phyloP scores from a whole-genome alignment of 2,329 filamentous ascomycete genomes.

The Fusarium sp. region DNA sequence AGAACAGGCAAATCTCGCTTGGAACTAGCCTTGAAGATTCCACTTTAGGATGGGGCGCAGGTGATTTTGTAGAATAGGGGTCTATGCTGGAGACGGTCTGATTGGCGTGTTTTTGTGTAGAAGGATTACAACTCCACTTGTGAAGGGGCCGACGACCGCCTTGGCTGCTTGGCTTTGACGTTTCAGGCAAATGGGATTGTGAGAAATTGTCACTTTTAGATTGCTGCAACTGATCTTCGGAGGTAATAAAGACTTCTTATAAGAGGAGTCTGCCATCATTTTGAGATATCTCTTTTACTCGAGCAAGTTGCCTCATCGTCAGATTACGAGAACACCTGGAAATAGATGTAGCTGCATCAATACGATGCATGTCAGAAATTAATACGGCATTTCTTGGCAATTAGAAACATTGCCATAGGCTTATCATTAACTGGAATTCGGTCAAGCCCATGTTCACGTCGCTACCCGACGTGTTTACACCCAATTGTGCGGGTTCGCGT shows the following conservation, averaged over 20 bases:
- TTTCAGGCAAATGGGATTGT: not conserved
- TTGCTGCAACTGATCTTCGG: not conserved
- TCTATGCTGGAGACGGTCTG: too few relatives aligned
- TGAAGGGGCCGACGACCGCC: not conserved
- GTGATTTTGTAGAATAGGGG: not conserved
- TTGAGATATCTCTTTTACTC: not conserved
- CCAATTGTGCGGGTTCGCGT: not conserved
- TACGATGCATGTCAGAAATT: not conserved
- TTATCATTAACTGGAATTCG: not conserved
- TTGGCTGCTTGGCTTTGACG: slow-evolving; percentile 1
- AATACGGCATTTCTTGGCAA: not conserved
- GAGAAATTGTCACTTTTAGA: not conserved
- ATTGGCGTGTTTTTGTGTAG: not conserved
- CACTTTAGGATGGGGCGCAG: not conserved
- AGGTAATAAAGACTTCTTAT: not conserved
- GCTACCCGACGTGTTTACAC: too few relatives aligned
- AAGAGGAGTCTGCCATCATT: not conserved
- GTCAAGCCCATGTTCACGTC: too few relatives aligned
- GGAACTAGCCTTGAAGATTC: not conserved
- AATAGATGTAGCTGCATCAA: not conserved
- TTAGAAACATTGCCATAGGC: not conserved
- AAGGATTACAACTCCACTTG: not conserved
- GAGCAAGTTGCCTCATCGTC: too few relatives aligned
- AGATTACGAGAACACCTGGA: too few relatives aligned
- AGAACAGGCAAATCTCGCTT: not conserved